Base-by-base conservation (phyloP, 75 land plant species). In the Selaginella tamariscina region DNA sequence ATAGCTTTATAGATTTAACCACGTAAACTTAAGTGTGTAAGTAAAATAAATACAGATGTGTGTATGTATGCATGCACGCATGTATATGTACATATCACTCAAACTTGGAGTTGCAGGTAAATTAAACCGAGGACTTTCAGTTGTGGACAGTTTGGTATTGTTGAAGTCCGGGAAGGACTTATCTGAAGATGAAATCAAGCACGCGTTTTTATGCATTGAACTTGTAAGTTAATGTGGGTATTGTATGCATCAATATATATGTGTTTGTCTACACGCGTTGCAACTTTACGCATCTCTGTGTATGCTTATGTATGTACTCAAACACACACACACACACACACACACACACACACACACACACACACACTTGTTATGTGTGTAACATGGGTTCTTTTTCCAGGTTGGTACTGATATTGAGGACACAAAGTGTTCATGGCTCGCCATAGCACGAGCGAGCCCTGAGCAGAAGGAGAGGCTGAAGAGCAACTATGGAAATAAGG, bases 341-440 rank as follows among this genome's bases (percentile, higher is more conserved):
- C 62, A 2, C 26, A 2, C 22, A 20, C n/a, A n/a, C n/a, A n/a
- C n/a, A n/a, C n/a, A n/a, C n/a, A n/a, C n/a, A n/a, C n/a, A n/a
- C n/a, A n/a, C n/a, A n/a, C n/a, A n/a, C n/a, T n/a, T n/a, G n/a
- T n/a, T n/a, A n/a, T n/a, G n/a, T n/a, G n/a, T n/a, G n/a, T n/a
- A 49, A 49, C 20, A n/a, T 28, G 60, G 32, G 33, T 33, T 24
- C 1, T 56, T 9, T 26, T 32, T 62, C 66, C 70, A 94, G 98
- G 81, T 94, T 78, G 98, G 98, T 57, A 94, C 98, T 2, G 98
- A 94, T 44, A 94, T 94, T 55, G 96, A 94, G 77, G 98, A 94
- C 72, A 87, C 80, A n/a, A 94, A 94, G 71, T 94, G 98, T 74
- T 94, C 98, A 64, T 94, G 98, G 98, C 60, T 94, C 72, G 98